Base-by-base conservation (phyloP, 2,329 filamentous ascomycete genomes). In the Coniochaeta ligniaria region DNA sequence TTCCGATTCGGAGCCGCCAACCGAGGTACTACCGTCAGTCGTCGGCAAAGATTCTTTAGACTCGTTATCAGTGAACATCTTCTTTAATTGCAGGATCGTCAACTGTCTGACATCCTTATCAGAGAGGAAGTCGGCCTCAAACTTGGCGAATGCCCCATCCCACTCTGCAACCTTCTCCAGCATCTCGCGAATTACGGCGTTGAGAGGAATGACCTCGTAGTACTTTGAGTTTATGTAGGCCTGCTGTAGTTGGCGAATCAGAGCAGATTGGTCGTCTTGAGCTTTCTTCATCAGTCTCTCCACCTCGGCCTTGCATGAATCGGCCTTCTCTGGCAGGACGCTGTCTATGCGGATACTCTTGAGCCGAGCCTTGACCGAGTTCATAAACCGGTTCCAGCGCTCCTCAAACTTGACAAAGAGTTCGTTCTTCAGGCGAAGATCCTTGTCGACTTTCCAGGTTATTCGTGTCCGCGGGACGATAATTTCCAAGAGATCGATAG, bases 391-490 rank as follows among this genome's bases (percentile, higher is more conserved):
- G 65, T 86, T 87, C 76, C 96, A 88, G 38, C 92, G 86, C 59
- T 92, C 87, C 69, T 96, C 91, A 63, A 89, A 90, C 69, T 88
- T 89, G 24, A 80, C 81, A 71, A 91, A 99, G 35, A 96, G 86
- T 26, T 96, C 92, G 67, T 99, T 99, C 73, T 96, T 96, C 67
- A 99, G 82, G 65, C 83, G 89, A 57, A 99, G 77, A 71, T 99
- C 95, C 64, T 96, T 90, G 66, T 96, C 94, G 28, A 99, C 95
- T 73, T 97, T 98, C 94, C 96, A 99, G 0, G 94, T 97, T 58
- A 99, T 90, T 60, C 91, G 86, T 28, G 92, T 86, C 60, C 93
- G 85, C 1, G 95, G 95, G 2, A 98, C 95, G 59, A 96, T 88
- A 62, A 99, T 93, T 72, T 99, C 96, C 41, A 98, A 87, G 8